Evolutionary conservation across 352 stramenopile genomes (phyloP).

Genomic region (Globisporangium megalacanthum): DNA sequence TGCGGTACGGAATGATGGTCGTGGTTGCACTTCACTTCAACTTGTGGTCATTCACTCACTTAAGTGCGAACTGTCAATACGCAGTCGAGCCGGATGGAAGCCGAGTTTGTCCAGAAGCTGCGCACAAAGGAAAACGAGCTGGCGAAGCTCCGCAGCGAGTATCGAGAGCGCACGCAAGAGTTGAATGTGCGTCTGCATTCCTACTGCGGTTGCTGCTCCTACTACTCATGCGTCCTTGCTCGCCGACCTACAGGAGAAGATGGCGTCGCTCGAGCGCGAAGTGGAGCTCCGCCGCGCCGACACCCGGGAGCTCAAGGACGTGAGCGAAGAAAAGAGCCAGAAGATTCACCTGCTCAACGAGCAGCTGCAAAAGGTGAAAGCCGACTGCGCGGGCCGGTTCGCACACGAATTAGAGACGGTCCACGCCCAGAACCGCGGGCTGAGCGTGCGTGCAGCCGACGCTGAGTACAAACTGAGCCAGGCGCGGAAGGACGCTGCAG

Average conservation of each 20-base stretch:
- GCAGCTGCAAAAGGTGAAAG: constrained; percentile 74
- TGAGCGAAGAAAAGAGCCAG: constrained; percentile 55
- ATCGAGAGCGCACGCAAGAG: constrained; percentile 44
- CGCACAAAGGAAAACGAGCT: constrained; percentile 49
- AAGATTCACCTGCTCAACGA: constrained; percentile 63
- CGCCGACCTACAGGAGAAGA: constrained; percentile 22
- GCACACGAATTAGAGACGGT: constrained; percentile 45
- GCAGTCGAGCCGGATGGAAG: constrained; percentile 40
- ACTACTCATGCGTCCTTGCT: background rate
- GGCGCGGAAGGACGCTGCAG: constrained; percentile 33
- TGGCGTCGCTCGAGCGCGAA: constrained; percentile 42
- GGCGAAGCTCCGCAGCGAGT: constrained; percentile 39
- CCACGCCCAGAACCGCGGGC: constrained; percentile 54
- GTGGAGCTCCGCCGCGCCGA: constrained; percentile 53
- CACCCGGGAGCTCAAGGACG: constrained; percentile 51
- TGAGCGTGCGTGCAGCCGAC: constrained; percentile 44
- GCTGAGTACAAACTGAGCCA: constrained; percentile 46
- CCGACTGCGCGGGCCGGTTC: constrained; percentile 46
- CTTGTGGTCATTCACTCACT: no score
- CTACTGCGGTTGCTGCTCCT: no score
- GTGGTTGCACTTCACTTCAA: background rate
- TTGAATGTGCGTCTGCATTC: constrained; percentile 32
- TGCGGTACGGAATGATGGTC: constrained; percentile 23
- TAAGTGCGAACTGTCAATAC: background rate
- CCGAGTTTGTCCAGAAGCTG: constrained; percentile 36